A percentile compares a stretch with the other conserved stretches of the same genome.
Evolutionary conservation across 2,329 filamentous ascomycete species (phyloP).

Genomic region (Hortaea werneckii): DNA sequence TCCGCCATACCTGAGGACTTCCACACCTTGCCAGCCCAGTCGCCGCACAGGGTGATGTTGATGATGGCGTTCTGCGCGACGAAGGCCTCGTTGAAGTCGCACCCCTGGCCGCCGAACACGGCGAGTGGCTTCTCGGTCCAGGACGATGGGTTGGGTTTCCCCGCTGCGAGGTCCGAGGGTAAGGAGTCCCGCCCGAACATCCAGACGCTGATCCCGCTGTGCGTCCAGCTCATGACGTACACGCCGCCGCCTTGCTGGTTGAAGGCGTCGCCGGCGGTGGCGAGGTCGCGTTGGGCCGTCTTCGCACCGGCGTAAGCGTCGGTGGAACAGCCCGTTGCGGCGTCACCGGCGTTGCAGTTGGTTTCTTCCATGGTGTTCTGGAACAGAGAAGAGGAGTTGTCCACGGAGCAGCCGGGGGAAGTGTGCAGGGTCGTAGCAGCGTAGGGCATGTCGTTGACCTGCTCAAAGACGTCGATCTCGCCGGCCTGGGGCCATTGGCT

Average conservation of each 20-base stretch:
- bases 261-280: slow-evolving; percentile 40
- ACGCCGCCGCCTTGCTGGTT: slow-evolving; percentile 38
- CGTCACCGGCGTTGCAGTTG: slow-evolving; percentile 26
- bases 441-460: slow-evolving; percentile 31
- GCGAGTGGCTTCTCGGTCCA: slow-evolving; percentile 55
- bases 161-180: slow-evolving; percentile 51
- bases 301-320: slow-evolving; percentile 41
- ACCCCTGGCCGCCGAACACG: slow-evolving; percentile 53
- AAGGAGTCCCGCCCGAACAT: slow-evolving; percentile 65
- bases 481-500: slow-evolving; percentile 27
- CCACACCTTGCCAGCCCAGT: slow-evolving; percentile 75
- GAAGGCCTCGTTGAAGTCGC: slow-evolving; percentile 64
- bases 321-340: slow-evolving; percentile 38
- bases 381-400: slow-evolving; percentile 21
- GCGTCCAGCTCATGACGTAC: slow-evolving; percentile 54
- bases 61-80: slow-evolving; percentile 64
- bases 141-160: slow-evolving; percentile 51
- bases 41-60: slow-evolving; percentile 77
- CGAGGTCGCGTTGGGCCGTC: slow-evolving; percentile 22
- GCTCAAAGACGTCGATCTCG: slow-evolving; percentile 42
- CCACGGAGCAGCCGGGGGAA: slow-evolving; percentile 32
- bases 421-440: slow-evolving; percentile 42
- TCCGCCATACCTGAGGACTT: slow-evolving; percentile 47
- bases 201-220: slow-evolving; percentile 62
- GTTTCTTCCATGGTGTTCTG: slow-evolving; percentile 12